Base-by-base conservation (phyloP, 192 early-diverging fungal species). In the Backusella tuberculispora region DNA sequence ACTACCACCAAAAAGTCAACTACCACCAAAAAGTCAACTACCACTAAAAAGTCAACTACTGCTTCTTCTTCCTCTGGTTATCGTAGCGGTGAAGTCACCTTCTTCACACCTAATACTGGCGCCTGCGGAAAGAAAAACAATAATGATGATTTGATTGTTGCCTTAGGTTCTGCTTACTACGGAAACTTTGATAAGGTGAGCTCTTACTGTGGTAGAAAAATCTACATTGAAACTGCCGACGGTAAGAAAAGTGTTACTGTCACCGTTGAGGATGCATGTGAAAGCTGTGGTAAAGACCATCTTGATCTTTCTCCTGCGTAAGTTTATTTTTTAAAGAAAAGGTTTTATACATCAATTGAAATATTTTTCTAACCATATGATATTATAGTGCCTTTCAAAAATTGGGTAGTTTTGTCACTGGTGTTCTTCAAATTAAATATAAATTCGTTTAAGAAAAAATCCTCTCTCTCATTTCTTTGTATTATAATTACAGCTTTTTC, bases 261-360 rank as follows among this genome's bases (percentile, higher is more conserved):
- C 7, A 77, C 74, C 9, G 77, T 85, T 41, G 73, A 72, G 0
- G 85, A 87, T 64, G 83, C 78, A 37, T 87, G 85, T 71, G 83
- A 83, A 26, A 69, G 45, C 56, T 87, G 85, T 74, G 37, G 19
- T 9, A 47, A 77, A 9, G 40, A 74, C 10, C 72, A 79, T 44
- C 65, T 83, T 73, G 82, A 84, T 65, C 69, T 83, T 73, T 29
- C 63, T 41, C 70, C 67, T 65, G 69, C 67, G 60, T 72, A 50
- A 45, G 44, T 53, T 44, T 4, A 44, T 14, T 43, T 26, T 15
- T 47, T 24, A 21, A 56, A 47, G 37, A 63, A 50, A 21, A 10
- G 26, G 47, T 7, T 42, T 69, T 41, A 38, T 37, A 38, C 68
- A 47, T 43, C 2, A 1, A n/a, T 34, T n/a, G 12, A 26, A 17